Evolutionary conservation across 371 early-diverging fungal genomes (phyloP).

Genomic region (Mucor piriformis): DNA sequence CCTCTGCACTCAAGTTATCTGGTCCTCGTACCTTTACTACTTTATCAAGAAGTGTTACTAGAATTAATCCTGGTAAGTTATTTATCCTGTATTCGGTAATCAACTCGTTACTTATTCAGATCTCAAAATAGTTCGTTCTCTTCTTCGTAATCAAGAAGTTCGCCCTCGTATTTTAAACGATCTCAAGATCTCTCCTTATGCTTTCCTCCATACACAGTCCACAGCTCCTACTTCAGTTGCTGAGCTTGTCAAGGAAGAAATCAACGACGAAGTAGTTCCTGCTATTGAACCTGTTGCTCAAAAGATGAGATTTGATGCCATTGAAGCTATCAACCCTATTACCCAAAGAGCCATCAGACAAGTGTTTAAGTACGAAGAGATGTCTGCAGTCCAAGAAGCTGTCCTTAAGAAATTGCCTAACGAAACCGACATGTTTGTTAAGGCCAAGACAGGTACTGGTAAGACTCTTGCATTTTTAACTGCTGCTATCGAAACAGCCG

Average conservation of each 20-base stretch:
- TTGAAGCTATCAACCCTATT: slow-evolving; percentile 50
- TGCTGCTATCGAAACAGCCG: slow-evolving; percentile 81
- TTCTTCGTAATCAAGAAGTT: slow-evolving; percentile 6
- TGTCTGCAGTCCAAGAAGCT: slow-evolving; percentile 85
- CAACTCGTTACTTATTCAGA: slow-evolving; percentile 3
- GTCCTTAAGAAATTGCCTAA: slow-evolving; percentile 77
- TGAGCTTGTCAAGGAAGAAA: slow-evolving; percentile 11
- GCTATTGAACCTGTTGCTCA: slow-evolving; percentile 6
- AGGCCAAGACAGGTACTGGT: slow-evolving; percentile 99
- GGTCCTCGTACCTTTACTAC: slow-evolving; percentile 6
- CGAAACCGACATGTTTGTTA: slow-evolving; percentile 78
- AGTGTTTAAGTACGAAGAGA: slow-evolving; percentile 73
- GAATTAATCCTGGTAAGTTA: slow-evolving; percentile 1
- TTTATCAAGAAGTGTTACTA: slow-evolving; percentile 4
- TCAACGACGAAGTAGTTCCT: slow-evolving; percentile 2
- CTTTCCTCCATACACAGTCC: slow-evolving; percentile 25
- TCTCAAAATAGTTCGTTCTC: slow-evolving; percentile 21
- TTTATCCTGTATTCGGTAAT: not conserved
- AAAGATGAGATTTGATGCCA: slow-evolving; percentile 56
- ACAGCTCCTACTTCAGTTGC: slow-evolving; percentile 9
- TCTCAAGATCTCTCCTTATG: slow-evolving; percentile 31
- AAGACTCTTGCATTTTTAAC: slow-evolving; percentile 95
- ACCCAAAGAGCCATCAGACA: slow-evolving; percentile 67
- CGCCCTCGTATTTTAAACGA: slow-evolving; percentile 6
- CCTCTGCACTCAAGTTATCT: slow-evolving; percentile 10